A percentile compares a stretch with the other conserved stretches of the same genome.
These are phyloP conservation scores for Porcisia hertigi DNA, from an alignment of 208 protist genomes.

Conservation along the genomic window DNA sequence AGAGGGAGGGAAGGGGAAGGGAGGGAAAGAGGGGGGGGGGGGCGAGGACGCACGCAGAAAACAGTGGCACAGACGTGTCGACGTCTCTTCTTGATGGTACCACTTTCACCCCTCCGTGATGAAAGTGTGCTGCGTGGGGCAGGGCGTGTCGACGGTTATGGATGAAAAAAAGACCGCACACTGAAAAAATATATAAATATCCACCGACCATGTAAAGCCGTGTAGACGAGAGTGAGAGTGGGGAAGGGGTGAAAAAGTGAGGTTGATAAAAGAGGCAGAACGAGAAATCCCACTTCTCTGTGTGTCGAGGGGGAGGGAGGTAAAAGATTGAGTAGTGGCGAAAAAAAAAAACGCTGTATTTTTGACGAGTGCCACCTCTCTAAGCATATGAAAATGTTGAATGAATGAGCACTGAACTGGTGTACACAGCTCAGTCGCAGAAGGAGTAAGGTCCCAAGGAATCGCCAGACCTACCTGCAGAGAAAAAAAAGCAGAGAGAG, in stretches of 20 bases:
- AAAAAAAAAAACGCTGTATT: no score
- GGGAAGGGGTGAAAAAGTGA: background rate
- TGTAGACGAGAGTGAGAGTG: no score
- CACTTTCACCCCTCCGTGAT: no score
- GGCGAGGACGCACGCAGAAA: background rate
- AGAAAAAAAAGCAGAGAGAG: background rate
- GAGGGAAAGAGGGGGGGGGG: background rate
- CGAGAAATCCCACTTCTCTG: background rate
- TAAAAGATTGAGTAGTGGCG: background rate
- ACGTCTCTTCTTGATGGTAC: no score
- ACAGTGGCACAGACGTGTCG: background rate
- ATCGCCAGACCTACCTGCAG: no score
- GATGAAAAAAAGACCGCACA: no score
- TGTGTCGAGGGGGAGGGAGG: background rate
- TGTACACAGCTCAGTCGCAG: background rate
- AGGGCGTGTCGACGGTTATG: no score
- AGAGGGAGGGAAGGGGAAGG: background rate
- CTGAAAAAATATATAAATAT: no score
- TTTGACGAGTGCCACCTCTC: background rate
- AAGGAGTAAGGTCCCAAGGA: no score
- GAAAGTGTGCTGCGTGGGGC: no score
- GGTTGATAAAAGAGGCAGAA: background rate
- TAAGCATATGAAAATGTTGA: background rate
- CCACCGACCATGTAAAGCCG: background rate
- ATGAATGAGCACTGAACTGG: background rate